Conservation (phyloP, 2,329 filamentous ascomycete genomes). For the Keithomyces neogunnii region DNA sequence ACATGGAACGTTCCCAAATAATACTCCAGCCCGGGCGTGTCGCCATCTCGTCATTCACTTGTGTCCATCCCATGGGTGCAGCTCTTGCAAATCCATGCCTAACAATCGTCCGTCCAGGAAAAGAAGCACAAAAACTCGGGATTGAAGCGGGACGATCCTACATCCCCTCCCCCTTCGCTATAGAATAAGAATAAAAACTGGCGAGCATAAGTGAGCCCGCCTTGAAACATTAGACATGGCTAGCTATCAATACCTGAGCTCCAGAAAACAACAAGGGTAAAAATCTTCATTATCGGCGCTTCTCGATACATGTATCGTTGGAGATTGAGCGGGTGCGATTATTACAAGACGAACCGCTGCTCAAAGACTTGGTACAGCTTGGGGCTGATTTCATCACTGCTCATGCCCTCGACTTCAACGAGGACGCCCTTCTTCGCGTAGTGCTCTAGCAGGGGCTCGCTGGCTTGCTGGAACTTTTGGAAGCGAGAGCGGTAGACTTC, state of each 20-base stretch:
- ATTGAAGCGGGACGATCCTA: too few relatives aligned
- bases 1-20: neutral
- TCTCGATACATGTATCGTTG: too few relatives aligned
- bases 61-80: neutral
- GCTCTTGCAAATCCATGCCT: slow-evolving; percentile 5
- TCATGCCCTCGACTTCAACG: slow-evolving; percentile 79
- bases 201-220: neutral
- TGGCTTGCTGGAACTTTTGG: slow-evolving; percentile 79
- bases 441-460: slow-evolving; percentile 75
- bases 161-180: neutral
- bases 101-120: neutral
- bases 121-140: neutral
- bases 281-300: neutral
- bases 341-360: slow-evolving; percentile 50
- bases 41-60: neutral
- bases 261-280: slow-evolving; percentile 7
- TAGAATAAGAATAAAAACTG: neutral
- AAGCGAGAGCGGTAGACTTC: slow-evolving; percentile 77
- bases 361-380: slow-evolving; percentile 78
- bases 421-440: slow-evolving; percentile 79
- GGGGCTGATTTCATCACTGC: slow-evolving; percentile 92
- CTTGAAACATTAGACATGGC: neutral
- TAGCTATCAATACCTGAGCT: slow-evolving; percentile 1
- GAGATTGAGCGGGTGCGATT: neutral
- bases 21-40: neutral